Conservation (phyloP, 495 filamentous ascomycete genomes). For the Daldinia decipiens region DNA sequence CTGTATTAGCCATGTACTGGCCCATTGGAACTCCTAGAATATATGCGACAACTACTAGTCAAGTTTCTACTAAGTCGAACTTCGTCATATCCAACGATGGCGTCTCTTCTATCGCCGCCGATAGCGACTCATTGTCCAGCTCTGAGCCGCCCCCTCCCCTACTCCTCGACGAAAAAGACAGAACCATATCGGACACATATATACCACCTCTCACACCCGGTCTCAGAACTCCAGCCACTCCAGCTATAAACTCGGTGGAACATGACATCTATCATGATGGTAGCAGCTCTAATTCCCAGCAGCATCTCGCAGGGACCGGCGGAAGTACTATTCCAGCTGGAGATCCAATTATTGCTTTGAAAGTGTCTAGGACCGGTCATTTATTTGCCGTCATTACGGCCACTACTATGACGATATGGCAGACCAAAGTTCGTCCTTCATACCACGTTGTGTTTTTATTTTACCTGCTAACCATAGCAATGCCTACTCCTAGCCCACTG, state of each 20-base stretch:
- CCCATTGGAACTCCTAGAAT: constrained; percentile 89
- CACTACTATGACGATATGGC: constrained; percentile 88
- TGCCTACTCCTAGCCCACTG: constrained; percentile 73
- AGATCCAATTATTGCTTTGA: constrained; percentile 76
- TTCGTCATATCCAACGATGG: constrained; percentile 57
- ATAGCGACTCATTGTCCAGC: constrained; percentile 51
- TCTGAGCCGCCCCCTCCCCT: constrained; percentile 44
- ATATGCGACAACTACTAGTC: constrained; percentile 75
- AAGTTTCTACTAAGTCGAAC: constrained; percentile 58
- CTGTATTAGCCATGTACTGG: constrained; percentile 87
- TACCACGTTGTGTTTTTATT: neutral
- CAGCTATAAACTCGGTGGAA: constrained; percentile 63
- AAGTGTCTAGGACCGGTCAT: constrained; percentile 81
- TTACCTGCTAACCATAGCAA: constrained; percentile 40
- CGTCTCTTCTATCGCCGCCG: constrained; percentile 38
- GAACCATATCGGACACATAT: constrained; percentile 34
- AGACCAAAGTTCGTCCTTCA: constrained; percentile 80
- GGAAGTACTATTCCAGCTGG: constrained; percentile 50
- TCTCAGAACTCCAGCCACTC: constrained; percentile 61
- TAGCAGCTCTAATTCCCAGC: constrained; percentile 25
- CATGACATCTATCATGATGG: constrained; percentile 55
- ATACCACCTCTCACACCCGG: constrained; percentile 52
- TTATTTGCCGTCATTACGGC: constrained; percentile 90
- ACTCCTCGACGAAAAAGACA: constrained; percentile 44
- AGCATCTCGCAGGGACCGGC: constrained; percentile 40